Conservation (phyloP, 176 grass and related monocot species). For the Avena eriantha region DNA sequence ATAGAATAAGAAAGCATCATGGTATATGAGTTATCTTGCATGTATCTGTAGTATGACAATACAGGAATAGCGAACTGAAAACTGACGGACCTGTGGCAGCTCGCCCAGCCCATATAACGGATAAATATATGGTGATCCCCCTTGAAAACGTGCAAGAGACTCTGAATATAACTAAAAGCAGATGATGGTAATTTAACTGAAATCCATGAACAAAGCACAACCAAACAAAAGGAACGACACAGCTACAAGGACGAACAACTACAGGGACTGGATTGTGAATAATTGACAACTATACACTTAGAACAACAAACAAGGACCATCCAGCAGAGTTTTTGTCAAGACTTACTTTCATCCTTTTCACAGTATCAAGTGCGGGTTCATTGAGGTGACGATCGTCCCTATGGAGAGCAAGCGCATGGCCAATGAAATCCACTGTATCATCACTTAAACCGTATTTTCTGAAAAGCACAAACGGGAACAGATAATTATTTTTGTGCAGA, state of each 20-base stretch:
- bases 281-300: conserved; percentile 4
- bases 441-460: conserved; percentile 87
- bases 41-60: background rate
- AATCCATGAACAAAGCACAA: conserved; percentile 4
- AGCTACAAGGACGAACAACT: conserved; percentile 13
- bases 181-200: conserved; percentile 19
- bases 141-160: conserved; percentile 89
- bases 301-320: conserved; percentile 18
- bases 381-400: conserved; percentile 80
- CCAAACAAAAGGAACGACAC: conserved; percentile 22
- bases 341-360: conserved; percentile 97
- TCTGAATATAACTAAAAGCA: conserved; percentile 76
- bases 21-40: conserved; percentile 20
- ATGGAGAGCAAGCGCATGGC: conserved; percentile 86
- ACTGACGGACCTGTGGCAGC: conserved; percentile 77
- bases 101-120: conserved; percentile 89
- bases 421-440: conserved; percentile 86
- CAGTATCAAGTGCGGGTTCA: conserved; percentile 91
- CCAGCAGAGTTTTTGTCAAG: conserved; percentile 18
- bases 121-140: conserved; percentile 94
- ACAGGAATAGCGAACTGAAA: conserved; percentile 32
- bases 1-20: conserved; percentile 23
- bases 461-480: conserved; percentile 34
- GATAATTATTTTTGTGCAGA: conserved; percentile 27
- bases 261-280: conserved; percentile 24